phyloP scores from a whole-genome alignment of 2,329 filamentous ascomycete species.

The Orbilia quercus region DNA sequence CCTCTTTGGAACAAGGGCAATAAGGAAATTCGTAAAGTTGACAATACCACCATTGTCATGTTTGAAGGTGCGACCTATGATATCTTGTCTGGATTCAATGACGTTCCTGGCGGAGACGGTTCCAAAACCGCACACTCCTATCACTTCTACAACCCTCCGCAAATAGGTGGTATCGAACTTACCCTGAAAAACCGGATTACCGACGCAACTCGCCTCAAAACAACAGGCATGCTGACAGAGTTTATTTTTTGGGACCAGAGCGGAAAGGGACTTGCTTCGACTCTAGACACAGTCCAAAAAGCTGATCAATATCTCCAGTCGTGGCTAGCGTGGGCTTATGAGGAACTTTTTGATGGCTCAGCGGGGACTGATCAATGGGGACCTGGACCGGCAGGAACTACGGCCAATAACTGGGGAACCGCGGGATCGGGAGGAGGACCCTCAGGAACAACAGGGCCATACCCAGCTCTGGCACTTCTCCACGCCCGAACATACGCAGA shows the following conservation, averaged over 20 bases:
- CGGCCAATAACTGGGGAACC: background rate
- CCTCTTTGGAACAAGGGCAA: slow-evolving; percentile 55
- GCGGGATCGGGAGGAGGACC: background rate
- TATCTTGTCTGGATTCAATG: slow-evolving; percentile 47
- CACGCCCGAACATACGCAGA: slow-evolving; percentile 50
- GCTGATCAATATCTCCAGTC: slow-evolving; percentile 53
- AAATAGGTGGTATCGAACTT: slow-evolving; percentile 38
- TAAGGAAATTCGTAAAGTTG: slow-evolving; percentile 38
- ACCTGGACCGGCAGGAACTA: slow-evolving; percentile 12
- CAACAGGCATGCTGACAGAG: slow-evolving; percentile 47
- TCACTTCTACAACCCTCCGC: slow-evolving; percentile 54
- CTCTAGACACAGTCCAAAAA: slow-evolving; percentile 25
- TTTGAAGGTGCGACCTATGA: slow-evolving; percentile 53
- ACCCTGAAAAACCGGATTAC: slow-evolving; percentile 55
- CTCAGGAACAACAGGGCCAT: background rate
- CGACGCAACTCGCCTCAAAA: slow-evolving; percentile 46
- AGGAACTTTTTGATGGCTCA: slow-evolving; percentile 41
- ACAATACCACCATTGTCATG: slow-evolving; percentile 54
- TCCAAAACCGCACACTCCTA: slow-evolving; percentile 54
- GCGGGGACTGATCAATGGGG: slow-evolving; percentile 16
- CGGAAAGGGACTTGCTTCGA: slow-evolving; percentile 5
- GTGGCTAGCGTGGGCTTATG: slow-evolving; percentile 53
- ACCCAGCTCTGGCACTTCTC: slow-evolving; percentile 25
- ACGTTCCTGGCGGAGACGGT: slow-evolving; percentile 52
- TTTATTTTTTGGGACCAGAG: slow-evolving; percentile 47